These are phyloP conservation scores for Verticillium nonalfalfae DNA, from an alignment of 2,329 filamentous ascomycete genomes.

Conservation along the genomic window DNA sequence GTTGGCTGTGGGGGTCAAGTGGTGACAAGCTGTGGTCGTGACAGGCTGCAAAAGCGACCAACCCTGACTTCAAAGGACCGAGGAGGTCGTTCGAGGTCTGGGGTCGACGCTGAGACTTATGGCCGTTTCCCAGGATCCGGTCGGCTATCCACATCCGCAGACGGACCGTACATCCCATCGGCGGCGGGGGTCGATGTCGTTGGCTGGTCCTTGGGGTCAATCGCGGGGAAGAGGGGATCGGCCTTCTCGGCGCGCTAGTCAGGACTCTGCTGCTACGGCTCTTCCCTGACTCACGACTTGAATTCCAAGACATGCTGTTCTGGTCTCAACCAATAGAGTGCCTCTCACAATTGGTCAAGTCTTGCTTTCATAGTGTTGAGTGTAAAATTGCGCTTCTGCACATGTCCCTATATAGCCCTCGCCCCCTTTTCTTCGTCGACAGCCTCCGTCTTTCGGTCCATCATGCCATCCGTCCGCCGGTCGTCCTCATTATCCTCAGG, in stretches of 20 bases:
- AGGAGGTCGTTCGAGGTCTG: background rate
- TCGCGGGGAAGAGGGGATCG: background rate
- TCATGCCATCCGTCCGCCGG: constrained; percentile 2
- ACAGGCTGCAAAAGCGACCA: too few relatives aligned
- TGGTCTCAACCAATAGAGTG: too few relatives aligned
- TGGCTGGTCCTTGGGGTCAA: background rate
- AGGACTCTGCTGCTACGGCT: background rate
- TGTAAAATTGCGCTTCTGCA: background rate
- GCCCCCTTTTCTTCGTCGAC: constrained; percentile 21
- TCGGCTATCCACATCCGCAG: background rate
- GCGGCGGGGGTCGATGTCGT: background rate
- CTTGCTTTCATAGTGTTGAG: background rate
- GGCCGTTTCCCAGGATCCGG: background rate
- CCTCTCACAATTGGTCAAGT: too few relatives aligned
- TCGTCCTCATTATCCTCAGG: constrained; percentile 37
- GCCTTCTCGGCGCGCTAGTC: background rate
- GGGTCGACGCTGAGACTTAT: background rate
- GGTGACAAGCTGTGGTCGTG: too few relatives aligned
- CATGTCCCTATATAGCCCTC: background rate
- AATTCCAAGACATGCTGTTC: background rate
- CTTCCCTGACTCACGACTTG: background rate
- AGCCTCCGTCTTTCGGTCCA: background rate
- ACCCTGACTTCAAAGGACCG: too few relatives aligned
- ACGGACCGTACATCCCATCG: background rate
- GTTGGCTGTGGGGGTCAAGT: too few relatives aligned